phyloP scores from a whole-genome alignment of 768 basidiomycete genomes.

The Boletus speciosus region DNA sequence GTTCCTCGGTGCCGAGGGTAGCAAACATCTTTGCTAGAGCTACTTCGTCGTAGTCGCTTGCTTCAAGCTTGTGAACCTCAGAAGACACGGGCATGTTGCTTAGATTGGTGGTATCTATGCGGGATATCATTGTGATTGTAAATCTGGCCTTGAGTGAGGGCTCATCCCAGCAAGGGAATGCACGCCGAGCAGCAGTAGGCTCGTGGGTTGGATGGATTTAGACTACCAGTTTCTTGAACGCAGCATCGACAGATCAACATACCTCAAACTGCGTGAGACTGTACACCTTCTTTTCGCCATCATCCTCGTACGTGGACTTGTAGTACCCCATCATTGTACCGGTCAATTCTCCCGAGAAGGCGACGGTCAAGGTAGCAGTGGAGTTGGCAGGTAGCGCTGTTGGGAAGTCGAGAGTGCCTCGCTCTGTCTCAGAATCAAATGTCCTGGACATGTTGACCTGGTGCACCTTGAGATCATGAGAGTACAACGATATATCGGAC shows the following conservation, averaged over 20 bases:
- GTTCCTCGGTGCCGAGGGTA: constrained; percentile 35
- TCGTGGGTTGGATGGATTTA: constrained; percentile 28
- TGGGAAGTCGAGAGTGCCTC: constrained; percentile 58
- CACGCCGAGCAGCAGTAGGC: constrained; percentile 81
- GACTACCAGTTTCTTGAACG: not conserved
- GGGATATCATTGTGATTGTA: constrained; percentile 74
- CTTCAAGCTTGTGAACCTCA: constrained; percentile 44
- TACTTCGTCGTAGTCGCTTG: constrained; percentile 27
- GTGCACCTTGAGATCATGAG: constrained; percentile 49
- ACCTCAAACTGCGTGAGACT: constrained; percentile 90
- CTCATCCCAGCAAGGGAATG: constrained; percentile 93
- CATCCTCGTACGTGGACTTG: constrained; percentile 58
- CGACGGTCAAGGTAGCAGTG: constrained; percentile 65
- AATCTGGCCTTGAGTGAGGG: constrained; percentile 87
- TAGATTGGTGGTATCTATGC: constrained; percentile 67
- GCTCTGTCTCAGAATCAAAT: constrained; percentile 62
- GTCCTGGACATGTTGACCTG: constrained; percentile 44
- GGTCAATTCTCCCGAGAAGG: constrained; percentile 66
- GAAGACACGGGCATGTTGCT: constrained; percentile 82
- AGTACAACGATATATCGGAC: constrained; percentile 52
- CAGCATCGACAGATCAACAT: constrained; percentile 4
- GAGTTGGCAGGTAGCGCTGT: constrained; percentile 59
- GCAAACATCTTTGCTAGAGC: constrained; percentile 43
- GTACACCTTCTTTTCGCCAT: constrained; percentile 63
- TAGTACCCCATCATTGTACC: constrained; percentile 84